phyloP scores from a whole-genome alignment of 2,329 filamentous ascomycete species.

The Xylogone sp. region DNA sequence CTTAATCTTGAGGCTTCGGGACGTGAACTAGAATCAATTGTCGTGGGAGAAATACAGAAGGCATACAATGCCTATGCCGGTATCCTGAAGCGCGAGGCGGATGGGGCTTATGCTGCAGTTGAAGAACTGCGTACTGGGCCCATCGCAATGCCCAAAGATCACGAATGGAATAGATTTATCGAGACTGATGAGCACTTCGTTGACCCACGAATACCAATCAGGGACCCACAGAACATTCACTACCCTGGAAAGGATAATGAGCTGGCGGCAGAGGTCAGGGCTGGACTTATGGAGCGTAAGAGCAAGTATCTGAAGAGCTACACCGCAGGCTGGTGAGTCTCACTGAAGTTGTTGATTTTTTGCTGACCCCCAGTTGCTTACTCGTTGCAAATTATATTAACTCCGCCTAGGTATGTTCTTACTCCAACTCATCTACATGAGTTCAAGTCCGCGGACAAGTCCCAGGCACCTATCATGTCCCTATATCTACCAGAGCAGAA shows the following conservation, averaged over 20 bases:
- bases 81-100: slow-evolving; percentile 87
- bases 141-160: slow-evolving; percentile 88
- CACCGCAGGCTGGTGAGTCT: slow-evolving; percentile 49
- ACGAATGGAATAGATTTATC: slow-evolving; percentile 84
- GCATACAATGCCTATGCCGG: slow-evolving; percentile 92
- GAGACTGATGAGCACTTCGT: slow-evolving; percentile 80
- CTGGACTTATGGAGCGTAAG: slow-evolving; percentile 91
- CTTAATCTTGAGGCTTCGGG: slow-evolving; percentile 92
- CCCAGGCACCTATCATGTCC: slow-evolving; percentile 91
- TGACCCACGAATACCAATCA: slow-evolving; percentile 75
- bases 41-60: slow-evolving; percentile 96
- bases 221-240: slow-evolving; percentile 75
- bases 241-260: slow-evolving; percentile 87
- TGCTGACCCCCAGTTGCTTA: too few relatives aligned
- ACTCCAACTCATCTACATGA: slow-evolving; percentile 97
- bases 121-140: slow-evolving; percentile 82
- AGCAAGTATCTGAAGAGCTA: slow-evolving; percentile 99
- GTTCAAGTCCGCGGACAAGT: slow-evolving; percentile 97
- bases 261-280: slow-evolving; percentile 77
- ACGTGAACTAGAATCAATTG: slow-evolving; percentile 90
- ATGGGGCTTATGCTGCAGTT: slow-evolving; percentile 71
- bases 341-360: too few relatives aligned
- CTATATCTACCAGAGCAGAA: slow-evolving; percentile 93
- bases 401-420: slow-evolving; percentile 74
- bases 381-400: slow-evolving; percentile 1